Percentiles rank a stretch among this genome's conserved stretches.
Evolutionary conservation across 352 stramenopile species (phyloP).

Genomic region (Phytophthora sp.): DNA sequence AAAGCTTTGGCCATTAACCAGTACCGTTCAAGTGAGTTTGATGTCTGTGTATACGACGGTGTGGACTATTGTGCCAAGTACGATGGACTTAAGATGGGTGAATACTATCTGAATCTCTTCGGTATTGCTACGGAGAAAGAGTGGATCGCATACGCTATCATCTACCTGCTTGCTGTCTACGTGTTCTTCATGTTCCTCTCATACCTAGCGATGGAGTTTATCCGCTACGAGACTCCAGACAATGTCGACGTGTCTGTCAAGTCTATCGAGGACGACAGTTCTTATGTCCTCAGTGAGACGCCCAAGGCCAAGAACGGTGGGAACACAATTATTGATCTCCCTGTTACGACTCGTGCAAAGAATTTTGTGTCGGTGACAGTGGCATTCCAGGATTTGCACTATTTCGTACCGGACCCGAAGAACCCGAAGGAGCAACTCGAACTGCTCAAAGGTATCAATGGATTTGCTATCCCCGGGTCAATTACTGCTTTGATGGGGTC

Average conservation of each 20-base stretch:
- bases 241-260: slow-evolving; percentile 18
- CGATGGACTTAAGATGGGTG: slow-evolving; percentile 14
- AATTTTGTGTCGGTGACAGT: slow-evolving; percentile 42
- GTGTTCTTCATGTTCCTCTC: slow-evolving; percentile 26
- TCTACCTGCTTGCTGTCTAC: slow-evolving; percentile 15
- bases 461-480: slow-evolving; percentile 4
- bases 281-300: slow-evolving; percentile 15
- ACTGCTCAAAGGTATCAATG: slow-evolving; percentile 37
- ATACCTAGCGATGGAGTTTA: slow-evolving; percentile 16
- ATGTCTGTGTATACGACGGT: slow-evolving; percentile 33
- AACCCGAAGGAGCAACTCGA: slow-evolving; percentile 28
- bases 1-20: slow-evolving; percentile 41
- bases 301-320: not conserved
- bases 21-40: slow-evolving; percentile 29
- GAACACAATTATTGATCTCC: slow-evolving; percentile 3
- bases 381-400: slow-evolving; percentile 38
- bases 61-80: slow-evolving; percentile 19
- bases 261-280: slow-evolving; percentile 7
- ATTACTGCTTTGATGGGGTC: slow-evolving; percentile 12
- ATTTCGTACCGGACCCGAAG: slow-evolving; percentile 12
- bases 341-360: slow-evolving; percentile 10
- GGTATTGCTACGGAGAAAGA: slow-evolving; percentile 16
- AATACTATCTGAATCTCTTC: slow-evolving; percentile 17
- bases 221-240: slow-evolving; percentile 16
- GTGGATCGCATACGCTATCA: slow-evolving; percentile 11